These are phyloP conservation scores for Mortierella sp. DNA, from an alignment of 371 early-diverging fungal species.

Conservation along the genomic window DNA sequence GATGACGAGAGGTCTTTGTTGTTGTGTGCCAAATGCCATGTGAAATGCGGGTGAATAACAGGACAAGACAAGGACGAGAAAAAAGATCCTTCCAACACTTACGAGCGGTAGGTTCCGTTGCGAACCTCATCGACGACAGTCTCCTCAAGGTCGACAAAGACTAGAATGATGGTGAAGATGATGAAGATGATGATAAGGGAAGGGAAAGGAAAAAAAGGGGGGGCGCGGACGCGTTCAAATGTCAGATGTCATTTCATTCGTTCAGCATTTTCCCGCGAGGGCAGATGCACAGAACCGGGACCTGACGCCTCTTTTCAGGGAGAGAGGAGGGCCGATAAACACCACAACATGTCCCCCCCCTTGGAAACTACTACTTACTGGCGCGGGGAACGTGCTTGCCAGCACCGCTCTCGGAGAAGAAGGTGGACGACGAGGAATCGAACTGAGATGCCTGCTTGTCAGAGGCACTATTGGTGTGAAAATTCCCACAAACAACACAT, in stretches of 20 bases:
- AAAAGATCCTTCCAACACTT: slow-evolving; percentile 5
- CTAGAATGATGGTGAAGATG: no score
- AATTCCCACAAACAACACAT: no score
- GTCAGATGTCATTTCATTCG: background rate
- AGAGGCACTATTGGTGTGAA: no score
- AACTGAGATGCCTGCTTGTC: slow-evolving; percentile 76
- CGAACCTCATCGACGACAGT: slow-evolving; percentile 94
- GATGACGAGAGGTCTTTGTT: no score
- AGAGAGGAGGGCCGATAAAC: no score
- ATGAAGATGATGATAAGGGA: no score
- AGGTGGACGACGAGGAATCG: slow-evolving; percentile 89
- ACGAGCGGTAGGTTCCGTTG: slow-evolving; percentile 84
- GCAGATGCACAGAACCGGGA: no score
- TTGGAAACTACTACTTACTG: slow-evolving; percentile 48
- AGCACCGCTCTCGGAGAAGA: slow-evolving; percentile 96
- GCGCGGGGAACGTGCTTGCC: slow-evolving; percentile 99
- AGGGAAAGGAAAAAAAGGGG: background rate
- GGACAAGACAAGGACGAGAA: no score
- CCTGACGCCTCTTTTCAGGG: no score
- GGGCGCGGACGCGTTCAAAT: slow-evolving; percentile 6
- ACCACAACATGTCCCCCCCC: background rate
- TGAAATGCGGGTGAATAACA: no score
- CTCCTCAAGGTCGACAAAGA: slow-evolving; percentile 94
- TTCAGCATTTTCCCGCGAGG: slow-evolving; percentile 8
- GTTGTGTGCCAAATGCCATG: no score